These are phyloP conservation scores for Xylogone sp. DNA, from an alignment of 2,329 filamentous ascomycete species.

Conservation along the genomic window DNA sequence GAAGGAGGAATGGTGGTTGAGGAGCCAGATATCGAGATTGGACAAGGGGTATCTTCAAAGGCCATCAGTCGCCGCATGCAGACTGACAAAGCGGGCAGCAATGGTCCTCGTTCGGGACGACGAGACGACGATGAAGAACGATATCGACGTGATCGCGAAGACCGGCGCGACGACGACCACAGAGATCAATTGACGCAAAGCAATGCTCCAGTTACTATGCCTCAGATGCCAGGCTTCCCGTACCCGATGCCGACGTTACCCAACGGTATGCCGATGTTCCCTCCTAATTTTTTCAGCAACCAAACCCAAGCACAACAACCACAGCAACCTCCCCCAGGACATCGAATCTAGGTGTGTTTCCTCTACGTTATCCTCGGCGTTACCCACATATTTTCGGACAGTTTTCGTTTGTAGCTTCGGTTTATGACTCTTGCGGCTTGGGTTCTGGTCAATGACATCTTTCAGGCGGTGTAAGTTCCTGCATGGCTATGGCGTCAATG, in stretches of 20 bases:
- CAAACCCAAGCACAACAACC: constrained; percentile 22
- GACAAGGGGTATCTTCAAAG: constrained; percentile 94
- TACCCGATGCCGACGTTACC: constrained; percentile 40
- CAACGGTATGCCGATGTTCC: constrained; percentile 48
- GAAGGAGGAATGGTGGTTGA: constrained; percentile 85
- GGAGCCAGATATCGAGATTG: constrained; percentile 98
- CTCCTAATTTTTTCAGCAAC: constrained; percentile 42
- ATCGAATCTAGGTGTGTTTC: constrained; percentile 10
- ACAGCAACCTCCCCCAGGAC: constrained; percentile 22
- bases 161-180: constrained; percentile 13
- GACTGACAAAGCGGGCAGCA: constrained; percentile 62
- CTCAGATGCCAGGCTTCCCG: constrained; percentile 23
- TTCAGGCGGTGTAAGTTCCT: constrained; percentile 1
- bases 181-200: constrained; percentile 12
- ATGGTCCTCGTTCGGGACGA: constrained; percentile 55
- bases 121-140: constrained; percentile 27
- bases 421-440: not conserved
- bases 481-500: constrained; percentile 6
- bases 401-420: constrained; percentile 1
- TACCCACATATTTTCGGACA: not conserved
- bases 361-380: not conserved
- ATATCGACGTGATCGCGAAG: constrained; percentile 16
- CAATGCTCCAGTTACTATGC: constrained; percentile 15
- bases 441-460: constrained; percentile 1
- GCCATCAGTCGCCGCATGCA: constrained; percentile 68